Evolutionary conservation across 2,329 filamentous ascomycete genomes (phyloP).

Genomic region (Nigrospora sphaerica): DNA sequence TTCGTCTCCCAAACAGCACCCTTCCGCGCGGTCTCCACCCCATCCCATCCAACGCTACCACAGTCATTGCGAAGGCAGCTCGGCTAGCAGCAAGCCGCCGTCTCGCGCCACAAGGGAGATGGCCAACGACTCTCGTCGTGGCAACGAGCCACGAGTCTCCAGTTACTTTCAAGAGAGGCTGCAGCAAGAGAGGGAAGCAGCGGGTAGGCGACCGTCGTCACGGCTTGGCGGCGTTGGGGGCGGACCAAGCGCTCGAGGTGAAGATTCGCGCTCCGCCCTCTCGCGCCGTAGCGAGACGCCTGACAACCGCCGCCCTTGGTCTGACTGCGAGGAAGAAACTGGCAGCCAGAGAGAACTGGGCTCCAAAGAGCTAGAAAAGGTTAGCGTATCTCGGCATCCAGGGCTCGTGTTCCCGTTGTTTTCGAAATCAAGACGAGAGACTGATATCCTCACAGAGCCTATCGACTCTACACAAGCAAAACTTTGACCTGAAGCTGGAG

Average conservation of each 20-base stretch:
- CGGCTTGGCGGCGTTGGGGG: constrained; percentile 17
- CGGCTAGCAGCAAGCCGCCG: constrained; percentile 25
- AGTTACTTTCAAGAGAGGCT: constrained; percentile 48
- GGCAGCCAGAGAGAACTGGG: constrained; percentile 49
- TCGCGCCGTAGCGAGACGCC: constrained; percentile 20
- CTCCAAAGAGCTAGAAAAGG: constrained; percentile 62
- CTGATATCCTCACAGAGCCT: constrained; percentile 39
- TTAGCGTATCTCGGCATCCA: constrained; percentile 22
- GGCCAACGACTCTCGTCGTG: constrained; percentile 32
- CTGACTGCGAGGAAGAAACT: constrained; percentile 32
- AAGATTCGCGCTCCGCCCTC: constrained; percentile 29
- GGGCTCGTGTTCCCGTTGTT: neutral
- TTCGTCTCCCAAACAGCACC: no score
- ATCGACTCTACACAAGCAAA: constrained; percentile 65
- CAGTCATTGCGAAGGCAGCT: constrained; percentile 23
- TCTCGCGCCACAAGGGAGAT: constrained; percentile 34
- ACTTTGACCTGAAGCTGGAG: constrained; percentile 70
- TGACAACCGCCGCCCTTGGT: constrained; percentile 33
- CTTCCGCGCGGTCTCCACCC: no score
- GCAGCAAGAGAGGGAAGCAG: constrained; percentile 41
- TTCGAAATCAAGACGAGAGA: constrained; percentile 2
- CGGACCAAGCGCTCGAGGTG: neutral
- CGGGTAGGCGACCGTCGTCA: constrained; percentile 36
- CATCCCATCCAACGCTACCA: constrained; percentile 22
- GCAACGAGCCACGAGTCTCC: constrained; percentile 29